phyloP scores from a whole-genome alignment of 352 stramenopile genomes.

The Pythium plurisporium region DNA sequence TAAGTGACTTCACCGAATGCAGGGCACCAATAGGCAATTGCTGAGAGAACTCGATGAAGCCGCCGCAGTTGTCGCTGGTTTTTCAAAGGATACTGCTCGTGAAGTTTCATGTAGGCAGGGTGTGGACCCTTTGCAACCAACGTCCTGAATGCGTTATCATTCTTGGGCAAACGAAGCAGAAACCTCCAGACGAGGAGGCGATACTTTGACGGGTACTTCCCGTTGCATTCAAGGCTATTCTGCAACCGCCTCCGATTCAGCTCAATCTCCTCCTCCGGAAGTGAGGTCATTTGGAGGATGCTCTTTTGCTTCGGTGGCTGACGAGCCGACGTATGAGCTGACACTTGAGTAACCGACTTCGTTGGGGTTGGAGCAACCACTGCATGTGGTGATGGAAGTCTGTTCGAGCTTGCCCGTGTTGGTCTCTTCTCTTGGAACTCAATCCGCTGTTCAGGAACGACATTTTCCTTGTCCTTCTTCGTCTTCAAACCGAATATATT shows the following conservation, averaged over 20 bases:
- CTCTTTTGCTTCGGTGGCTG: constrained; percentile 8
- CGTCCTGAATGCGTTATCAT: constrained; percentile 68
- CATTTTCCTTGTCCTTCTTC: constrained; percentile 19
- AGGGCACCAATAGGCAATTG: constrained; percentile 88
- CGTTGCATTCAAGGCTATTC: constrained; percentile 61
- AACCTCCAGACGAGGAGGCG: constrained; percentile 83
- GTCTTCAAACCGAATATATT: constrained; percentile 56
- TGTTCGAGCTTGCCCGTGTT: background rate
- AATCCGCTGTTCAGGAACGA: constrained; percentile 8
- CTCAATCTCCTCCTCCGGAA: constrained; percentile 35
- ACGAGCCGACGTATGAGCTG: background rate
- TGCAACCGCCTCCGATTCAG: constrained; percentile 62
- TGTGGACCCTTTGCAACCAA: constrained; percentile 78
- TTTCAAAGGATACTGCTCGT: constrained; percentile 77
- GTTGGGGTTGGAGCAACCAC: background rate
- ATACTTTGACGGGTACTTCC: constrained; percentile 78
- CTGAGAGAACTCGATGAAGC: constrained; percentile 74
- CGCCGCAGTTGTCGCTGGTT: constrained; percentile 70
- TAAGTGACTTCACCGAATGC: constrained; percentile 85
- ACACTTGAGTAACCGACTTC: background rate
- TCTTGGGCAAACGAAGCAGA: constrained; percentile 78
- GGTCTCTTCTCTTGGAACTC: constrained; percentile 18
- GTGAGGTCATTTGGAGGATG: constrained; percentile 3
- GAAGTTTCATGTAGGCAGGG: constrained; percentile 55
- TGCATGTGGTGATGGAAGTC: background rate